Percentiles rank a stretch among this genome's conserved stretches.
These are phyloP conservation scores for Chaetomium tenue DNA, from an alignment of 495 filamentous ascomycete species.

Conservation along the genomic window DNA sequence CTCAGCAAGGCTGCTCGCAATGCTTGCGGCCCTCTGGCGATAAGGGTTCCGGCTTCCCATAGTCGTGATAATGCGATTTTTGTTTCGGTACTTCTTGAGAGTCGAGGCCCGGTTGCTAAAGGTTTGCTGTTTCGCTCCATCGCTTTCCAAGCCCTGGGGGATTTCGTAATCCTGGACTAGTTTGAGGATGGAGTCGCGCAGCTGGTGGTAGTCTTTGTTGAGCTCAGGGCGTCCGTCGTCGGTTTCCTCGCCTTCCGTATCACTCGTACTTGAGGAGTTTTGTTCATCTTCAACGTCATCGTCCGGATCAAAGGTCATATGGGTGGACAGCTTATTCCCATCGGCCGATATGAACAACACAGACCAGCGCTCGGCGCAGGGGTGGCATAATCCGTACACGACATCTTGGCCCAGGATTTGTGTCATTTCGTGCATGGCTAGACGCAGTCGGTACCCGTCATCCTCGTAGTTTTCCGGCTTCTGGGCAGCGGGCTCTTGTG, in stretches of 20 bases:
- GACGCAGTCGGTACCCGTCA: conserved; percentile 54
- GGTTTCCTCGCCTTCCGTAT: conserved; percentile 63
- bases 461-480: conserved; percentile 51
- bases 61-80: conserved; percentile 52
- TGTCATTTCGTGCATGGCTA: conserved; percentile 64
- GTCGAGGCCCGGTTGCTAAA: conserved; percentile 63
- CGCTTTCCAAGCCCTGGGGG: conserved; percentile 56
- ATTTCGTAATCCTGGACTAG: conserved; percentile 79
- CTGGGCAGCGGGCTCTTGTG: conserved; percentile 36
- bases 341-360: conserved; percentile 74
- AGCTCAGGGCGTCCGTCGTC: conserved; percentile 63
- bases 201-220: conserved; percentile 77
- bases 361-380: conserved; percentile 70
- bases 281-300: conserved; percentile 63
- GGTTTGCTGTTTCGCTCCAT: conserved; percentile 52
- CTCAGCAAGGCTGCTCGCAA: conserved; percentile 36
- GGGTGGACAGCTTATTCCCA: conserved; percentile 64
- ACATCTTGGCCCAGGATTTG: conserved; percentile 60
- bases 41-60: conserved; percentile 57
- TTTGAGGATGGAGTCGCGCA: conserved; percentile 78
- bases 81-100: conserved; percentile 50
- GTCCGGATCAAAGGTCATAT: conserved; percentile 69
- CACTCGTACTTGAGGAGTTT: conserved; percentile 57
- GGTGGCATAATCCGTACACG: conserved; percentile 62
- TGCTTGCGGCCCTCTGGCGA: conserved; percentile 43